Base-by-base conservation (phyloP, 345 rosid species). In the Zanthoxylum bungeanum region DNA sequence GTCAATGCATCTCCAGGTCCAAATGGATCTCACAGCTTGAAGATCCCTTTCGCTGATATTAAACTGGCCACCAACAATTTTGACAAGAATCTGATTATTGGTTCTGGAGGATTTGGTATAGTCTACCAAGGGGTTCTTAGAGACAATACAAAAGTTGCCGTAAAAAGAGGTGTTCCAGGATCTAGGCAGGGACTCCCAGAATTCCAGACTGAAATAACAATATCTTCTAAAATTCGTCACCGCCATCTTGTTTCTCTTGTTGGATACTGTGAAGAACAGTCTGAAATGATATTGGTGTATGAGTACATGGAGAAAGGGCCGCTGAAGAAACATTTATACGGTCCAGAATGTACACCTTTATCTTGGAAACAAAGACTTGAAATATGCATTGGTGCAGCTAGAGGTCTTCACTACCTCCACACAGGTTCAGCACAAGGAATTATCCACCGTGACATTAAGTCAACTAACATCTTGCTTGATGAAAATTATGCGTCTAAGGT, bases 281-380 rank as follows among this genome's bases (percentile, higher is more conserved):
- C 97, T 7, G 98, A 94, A 55, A 94, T 92, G 98, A 86, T 94
- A 67, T 78, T 94, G 24, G 95, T 92, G 51, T 94, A 94, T 10
- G 98, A 94, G 81, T 94, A 90, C 76, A 89, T 94, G 97, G 98
- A 94, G 47, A 87, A 89, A 59, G 98, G 97, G 31, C 94, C 99
- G 1, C 79, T 95, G 79, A 95, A 90, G 75, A 84, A 80, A 52
- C 96, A 95, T 75, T 79, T 95, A 56, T 92, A 95, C 40, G 91
- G 98, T 60, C 82, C 91, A 0, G 78, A 72, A 28, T 73, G 83
- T 47, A 84, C 82, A 6, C 90, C 91, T 56, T 64, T 95, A 67
- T 77, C 98, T 7, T 95, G 99, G 99, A 95, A 95, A 81, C 95
- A 87, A 58, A 85, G 98, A 76, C 97, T 94, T 44, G 91, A 89